A percentile compares a stretch with the other conserved stretches of the same genome.
These are phyloP conservation scores for Grosmannia penicillata DNA, from an alignment of 2,329 filamentous ascomycete species.

Conservation along the genomic window DNA sequence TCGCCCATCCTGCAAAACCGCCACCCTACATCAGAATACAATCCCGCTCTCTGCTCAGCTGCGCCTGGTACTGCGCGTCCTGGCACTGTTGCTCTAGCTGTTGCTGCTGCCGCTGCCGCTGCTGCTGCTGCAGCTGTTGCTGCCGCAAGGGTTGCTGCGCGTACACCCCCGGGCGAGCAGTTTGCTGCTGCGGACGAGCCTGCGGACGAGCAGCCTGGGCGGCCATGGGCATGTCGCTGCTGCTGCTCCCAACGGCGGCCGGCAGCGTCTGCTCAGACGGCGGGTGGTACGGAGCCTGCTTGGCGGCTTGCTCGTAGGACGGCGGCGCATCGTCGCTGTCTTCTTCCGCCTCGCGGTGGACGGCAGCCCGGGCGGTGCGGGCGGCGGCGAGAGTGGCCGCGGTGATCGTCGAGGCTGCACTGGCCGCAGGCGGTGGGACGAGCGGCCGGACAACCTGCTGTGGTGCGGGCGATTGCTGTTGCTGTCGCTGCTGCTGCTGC, in stretches of 20 bases:
- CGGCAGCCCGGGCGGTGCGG: slow-evolving; percentile 11
- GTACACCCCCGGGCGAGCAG: neutral
- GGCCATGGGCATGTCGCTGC: neutral
- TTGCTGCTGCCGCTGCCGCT: neutral
- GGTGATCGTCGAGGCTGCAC: neutral
- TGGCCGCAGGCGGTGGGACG: neutral
- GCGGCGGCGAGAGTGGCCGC: neutral
- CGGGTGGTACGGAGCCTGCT: slow-evolving; percentile 34
- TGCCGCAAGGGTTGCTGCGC: neutral
- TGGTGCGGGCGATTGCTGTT: neutral
- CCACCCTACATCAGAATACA: neutral
- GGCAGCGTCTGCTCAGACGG: slow-evolving; percentile 26
- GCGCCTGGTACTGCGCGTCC: neutral
- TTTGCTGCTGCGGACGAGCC: neutral
- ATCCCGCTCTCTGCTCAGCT: neutral
- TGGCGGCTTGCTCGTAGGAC: slow-evolving; percentile 42
- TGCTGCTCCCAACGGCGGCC: neutral
- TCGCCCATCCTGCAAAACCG: no score
- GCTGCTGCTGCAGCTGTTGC: neutral
- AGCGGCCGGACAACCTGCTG: neutral
- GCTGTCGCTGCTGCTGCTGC: slow-evolving; percentile 2
- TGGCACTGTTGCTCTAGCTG: neutral
- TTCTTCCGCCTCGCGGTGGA: slow-evolving; percentile 20
- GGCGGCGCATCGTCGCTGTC: slow-evolving; percentile 36
- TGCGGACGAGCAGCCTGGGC: neutral